Evolutionary conservation across 139 green algal genomes (phyloP).

Genomic region (Volvox africanus): DNA sequence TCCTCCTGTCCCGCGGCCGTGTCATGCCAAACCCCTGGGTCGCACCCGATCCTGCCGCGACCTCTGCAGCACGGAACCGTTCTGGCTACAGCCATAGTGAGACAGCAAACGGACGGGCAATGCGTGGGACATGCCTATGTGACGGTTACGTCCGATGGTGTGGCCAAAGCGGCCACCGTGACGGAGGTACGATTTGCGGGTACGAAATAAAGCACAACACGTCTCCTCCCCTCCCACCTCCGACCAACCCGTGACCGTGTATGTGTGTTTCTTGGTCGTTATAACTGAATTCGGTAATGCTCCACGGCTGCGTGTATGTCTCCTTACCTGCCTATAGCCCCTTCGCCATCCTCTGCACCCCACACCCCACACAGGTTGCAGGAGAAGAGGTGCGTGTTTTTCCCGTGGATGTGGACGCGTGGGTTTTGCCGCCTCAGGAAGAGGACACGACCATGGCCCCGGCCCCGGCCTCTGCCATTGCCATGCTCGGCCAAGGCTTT

Average conservation of each 20-base stretch:
- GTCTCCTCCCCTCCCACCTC: not conserved
- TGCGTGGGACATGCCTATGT: not conserved
- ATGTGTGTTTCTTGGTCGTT: not conserved
- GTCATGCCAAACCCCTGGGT: not conserved
- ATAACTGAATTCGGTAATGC: not conserved
- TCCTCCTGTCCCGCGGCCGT: not conserved
- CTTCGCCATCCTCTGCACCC: not conserved
- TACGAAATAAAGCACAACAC: not conserved
- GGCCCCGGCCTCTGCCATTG: not conserved
- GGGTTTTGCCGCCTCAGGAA: not conserved
- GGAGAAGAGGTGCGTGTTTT: not conserved
- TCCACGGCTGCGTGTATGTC: no score
- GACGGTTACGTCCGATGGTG: not conserved
- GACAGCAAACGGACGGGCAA: not conserved
- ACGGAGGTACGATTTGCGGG: not conserved
- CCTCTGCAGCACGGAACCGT: not conserved
- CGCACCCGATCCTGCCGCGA: not conserved
- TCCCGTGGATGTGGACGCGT: not conserved
- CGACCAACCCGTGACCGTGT: not conserved
- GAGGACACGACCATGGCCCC: not conserved
- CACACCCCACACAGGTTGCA: not conserved
- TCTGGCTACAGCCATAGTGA: not conserved
- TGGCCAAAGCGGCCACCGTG: not conserved
- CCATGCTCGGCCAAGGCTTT: no score
- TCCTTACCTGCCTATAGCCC: not conserved